A percentile compares a stretch with the other conserved stretches of the same genome.
phyloP scores from a whole-genome alignment of 192 early-diverging fungal genomes.

The Thamnidium elegans region DNA sequence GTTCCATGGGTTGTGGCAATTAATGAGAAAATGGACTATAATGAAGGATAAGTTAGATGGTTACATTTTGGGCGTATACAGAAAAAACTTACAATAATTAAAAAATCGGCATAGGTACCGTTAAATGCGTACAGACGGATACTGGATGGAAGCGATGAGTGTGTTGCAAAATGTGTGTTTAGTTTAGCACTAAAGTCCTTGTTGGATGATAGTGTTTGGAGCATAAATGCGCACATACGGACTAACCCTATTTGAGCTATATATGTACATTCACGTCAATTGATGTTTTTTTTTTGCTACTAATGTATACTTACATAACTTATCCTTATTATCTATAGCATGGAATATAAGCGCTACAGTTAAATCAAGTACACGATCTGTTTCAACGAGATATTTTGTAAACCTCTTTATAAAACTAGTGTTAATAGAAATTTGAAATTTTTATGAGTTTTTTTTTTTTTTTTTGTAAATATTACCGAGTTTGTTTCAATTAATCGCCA shows the following conservation, averaged over 20 bases:
- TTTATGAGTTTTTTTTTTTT: not conserved
- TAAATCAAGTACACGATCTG: slow-evolving; percentile 59
- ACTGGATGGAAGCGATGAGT: slow-evolving; percentile 54
- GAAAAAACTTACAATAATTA: slow-evolving; percentile 62
- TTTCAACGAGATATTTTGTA: slow-evolving; percentile 55
- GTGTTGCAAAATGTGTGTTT: slow-evolving; percentile 60
- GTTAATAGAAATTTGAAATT: slow-evolving; percentile 1
- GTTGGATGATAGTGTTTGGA: slow-evolving; percentile 72
- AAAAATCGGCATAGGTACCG: slow-evolving; percentile 76
- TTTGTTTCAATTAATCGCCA: slow-evolving; percentile 86
- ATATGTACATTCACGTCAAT: not conserved
- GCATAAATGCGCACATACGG: slow-evolving; percentile 67
- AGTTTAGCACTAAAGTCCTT: slow-evolving; percentile 61
- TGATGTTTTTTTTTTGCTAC: not conserved
- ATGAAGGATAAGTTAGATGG: not conserved
- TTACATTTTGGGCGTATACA: too few relatives aligned
- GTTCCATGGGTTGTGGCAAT: slow-evolving; percentile 71
- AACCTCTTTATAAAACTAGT: slow-evolving; percentile 55
- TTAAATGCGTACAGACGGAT: slow-evolving; percentile 60
- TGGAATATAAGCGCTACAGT: slow-evolving; percentile 62
- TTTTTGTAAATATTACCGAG: slow-evolving; percentile 57
- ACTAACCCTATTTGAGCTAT: slow-evolving; percentile 70
- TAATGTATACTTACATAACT: slow-evolving; percentile 49
- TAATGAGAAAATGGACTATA: slow-evolving; percentile 69
- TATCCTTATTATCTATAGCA: slow-evolving; percentile 54